Conservation (phyloP, 1,139 yeast genomes). For the Suhomyces bokatorum region DNA sequence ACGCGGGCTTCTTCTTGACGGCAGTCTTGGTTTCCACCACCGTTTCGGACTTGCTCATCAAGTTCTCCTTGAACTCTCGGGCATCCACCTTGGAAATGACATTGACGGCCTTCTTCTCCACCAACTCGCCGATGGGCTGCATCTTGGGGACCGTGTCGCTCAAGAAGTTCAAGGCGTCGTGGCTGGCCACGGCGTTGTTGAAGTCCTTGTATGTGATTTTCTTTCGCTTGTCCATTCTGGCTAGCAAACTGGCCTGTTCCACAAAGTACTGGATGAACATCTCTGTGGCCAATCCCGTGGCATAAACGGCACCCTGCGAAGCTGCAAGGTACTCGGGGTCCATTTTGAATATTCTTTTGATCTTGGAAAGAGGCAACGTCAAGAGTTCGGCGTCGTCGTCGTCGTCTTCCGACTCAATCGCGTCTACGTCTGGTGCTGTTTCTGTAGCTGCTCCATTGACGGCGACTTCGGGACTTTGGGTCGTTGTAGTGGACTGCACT, state of each 20-base stretch:
- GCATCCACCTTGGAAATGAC: slow-evolving; percentile 16
- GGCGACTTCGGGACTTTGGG: slow-evolving; percentile 10
- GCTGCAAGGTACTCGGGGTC: slow-evolving; percentile 82
- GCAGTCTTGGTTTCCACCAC: slow-evolving; percentile 8
- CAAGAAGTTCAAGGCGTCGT: slow-evolving; percentile 69
- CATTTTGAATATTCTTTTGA: slow-evolving; percentile 78
- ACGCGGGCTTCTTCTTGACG: slow-evolving; percentile 17
- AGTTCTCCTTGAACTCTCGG: slow-evolving; percentile 6
- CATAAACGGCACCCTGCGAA: slow-evolving; percentile 76
- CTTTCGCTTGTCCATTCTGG: slow-evolving; percentile 70
- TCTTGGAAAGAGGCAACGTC: slow-evolving; percentile 72
- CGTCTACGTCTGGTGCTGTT: background rate
- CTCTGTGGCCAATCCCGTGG: slow-evolving; percentile 87
- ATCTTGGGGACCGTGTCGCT: slow-evolving; percentile 69
- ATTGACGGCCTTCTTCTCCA: slow-evolving; percentile 47
- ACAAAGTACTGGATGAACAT: slow-evolving; percentile 76
- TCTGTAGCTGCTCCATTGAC: slow-evolving; percentile 2
- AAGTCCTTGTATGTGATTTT: slow-evolving; percentile 74
- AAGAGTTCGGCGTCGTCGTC: slow-evolving; percentile 25
- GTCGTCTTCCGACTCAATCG: slow-evolving; percentile 14
- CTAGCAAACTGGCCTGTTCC: slow-evolving; percentile 73
- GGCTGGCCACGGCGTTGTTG: slow-evolving; percentile 65
- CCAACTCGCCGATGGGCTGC: slow-evolving; percentile 52
- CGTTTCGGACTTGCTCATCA: slow-evolving; percentile 11
- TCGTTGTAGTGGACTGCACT: slow-evolving; percentile 9